A percentile compares a stretch with the other conserved stretches of the same genome.
phyloP scores from a whole-genome alignment of 352 stramenopile species.

The Phytophthora pistaciae region DNA sequence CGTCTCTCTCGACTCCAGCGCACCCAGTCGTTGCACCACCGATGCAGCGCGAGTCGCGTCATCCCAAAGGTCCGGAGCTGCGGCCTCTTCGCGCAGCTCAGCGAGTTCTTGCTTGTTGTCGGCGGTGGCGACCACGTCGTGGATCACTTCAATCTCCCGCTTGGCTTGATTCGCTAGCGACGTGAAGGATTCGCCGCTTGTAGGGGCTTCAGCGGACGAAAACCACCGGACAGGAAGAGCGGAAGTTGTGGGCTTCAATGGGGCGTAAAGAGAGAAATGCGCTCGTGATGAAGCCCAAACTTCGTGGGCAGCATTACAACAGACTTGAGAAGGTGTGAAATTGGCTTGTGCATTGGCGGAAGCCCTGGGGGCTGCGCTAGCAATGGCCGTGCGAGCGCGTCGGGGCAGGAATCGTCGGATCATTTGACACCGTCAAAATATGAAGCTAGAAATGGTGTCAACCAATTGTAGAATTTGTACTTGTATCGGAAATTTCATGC shows the following conservation, averaged over 20 bases:
- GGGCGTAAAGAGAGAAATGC: conserved; percentile 11
- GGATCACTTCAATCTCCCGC: conserved; percentile 56
- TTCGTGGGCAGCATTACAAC: conserved; percentile 8
- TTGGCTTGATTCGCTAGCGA: conserved; percentile 44
- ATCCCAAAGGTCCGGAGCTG: conserved; percentile 65
- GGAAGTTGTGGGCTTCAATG: background rate
- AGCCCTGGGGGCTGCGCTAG: background rate
- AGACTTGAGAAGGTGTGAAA: background rate
- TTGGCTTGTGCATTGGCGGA: background rate
- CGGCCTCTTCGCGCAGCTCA: conserved; percentile 52
- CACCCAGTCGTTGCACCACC: conserved; percentile 69
- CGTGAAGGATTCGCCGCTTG: conserved; percentile 52
- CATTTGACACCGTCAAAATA: conserved; percentile 24
- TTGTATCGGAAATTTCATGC: background rate
- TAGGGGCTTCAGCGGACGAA: conserved; percentile 20
- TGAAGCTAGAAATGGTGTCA: background rate
- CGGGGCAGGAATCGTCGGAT: conserved; percentile 11
- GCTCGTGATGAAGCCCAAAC: background rate
- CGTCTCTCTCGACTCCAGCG: conserved; percentile 58
- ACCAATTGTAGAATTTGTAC: background rate
- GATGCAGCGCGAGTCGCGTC: conserved; percentile 59
- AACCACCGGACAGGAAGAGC: conserved; percentile 14
- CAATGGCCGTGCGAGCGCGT: background rate
- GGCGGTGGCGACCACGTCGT: conserved; percentile 50
- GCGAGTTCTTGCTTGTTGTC: conserved; percentile 53